Percentiles rank a stretch among this genome's conserved stretches.
phyloP scores from a whole-genome alignment of 768 basidiomycete species.

The Coprinopsis sp. region DNA sequence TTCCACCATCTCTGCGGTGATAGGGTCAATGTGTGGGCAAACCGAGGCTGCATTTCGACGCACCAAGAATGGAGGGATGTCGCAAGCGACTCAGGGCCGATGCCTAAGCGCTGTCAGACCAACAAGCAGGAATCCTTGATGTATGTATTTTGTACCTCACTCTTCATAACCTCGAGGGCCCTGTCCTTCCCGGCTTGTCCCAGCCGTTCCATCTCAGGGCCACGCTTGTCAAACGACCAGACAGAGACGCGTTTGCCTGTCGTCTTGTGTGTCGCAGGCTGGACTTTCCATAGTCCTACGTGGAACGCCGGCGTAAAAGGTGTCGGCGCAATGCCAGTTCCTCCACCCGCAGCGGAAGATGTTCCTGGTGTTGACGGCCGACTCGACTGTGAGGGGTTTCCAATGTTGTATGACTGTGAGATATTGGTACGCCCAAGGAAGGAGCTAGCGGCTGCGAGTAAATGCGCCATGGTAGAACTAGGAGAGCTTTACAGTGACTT shows the following conservation, averaged over 20 bases:
- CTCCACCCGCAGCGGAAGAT: conserved; percentile 18
- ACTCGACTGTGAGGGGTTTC: conserved; percentile 34
- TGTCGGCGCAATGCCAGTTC: conserved; percentile 29
- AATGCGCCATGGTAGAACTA: conserved; percentile 25
- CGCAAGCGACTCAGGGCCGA: conserved; percentile 78
- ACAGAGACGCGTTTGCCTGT: conserved; percentile 88
- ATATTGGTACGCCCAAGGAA: conserved; percentile 80
- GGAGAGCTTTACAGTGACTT: no score
- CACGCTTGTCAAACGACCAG: conserved; percentile 87
- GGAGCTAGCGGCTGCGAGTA: conserved; percentile 81
- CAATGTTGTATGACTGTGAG: conserved; percentile 74
- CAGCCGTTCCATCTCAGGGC: conserved; percentile 67
- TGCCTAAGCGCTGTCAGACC: conserved; percentile 44
- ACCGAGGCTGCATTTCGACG: neutral
- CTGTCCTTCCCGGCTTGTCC: conserved; percentile 62
- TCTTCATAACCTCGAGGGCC: conserved; percentile 80
- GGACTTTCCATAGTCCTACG: conserved; percentile 87
- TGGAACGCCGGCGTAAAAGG: conserved; percentile 50
- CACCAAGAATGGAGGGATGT: conserved; percentile 91
- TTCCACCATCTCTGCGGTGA: conserved; percentile 83
- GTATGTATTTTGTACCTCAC: no score
- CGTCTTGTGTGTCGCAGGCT: conserved; percentile 81
- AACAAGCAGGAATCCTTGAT: no score
- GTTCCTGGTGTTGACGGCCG: conserved; percentile 48
- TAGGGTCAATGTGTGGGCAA: neutral